These are phyloP conservation scores for Fragaria nilgerrensis DNA, from an alignment of 306 rosid species.

Conservation along the genomic window DNA sequence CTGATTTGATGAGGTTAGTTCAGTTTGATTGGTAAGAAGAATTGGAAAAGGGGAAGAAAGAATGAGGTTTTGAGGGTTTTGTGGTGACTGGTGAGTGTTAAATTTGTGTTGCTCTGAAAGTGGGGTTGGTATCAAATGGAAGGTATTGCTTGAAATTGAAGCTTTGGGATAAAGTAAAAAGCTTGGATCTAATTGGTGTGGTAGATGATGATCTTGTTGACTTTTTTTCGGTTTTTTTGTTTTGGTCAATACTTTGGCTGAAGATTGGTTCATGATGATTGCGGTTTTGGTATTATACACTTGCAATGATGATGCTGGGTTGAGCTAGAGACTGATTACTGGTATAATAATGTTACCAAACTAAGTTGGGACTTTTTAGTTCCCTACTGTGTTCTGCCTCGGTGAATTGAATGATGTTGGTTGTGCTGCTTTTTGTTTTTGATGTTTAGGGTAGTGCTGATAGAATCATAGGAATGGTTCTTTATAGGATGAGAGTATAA, in stretches of 20 bases:
- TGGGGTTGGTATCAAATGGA: background rate
- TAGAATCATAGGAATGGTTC: background rate
- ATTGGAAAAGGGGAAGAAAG: background rate
- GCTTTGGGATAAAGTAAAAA: background rate
- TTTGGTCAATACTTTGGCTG: background rate
- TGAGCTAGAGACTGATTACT: background rate
- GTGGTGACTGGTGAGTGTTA: background rate
- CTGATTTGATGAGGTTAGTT: background rate
- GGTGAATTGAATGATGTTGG: background rate
- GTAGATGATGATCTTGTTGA: background rate
- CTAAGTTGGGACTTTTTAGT: background rate
- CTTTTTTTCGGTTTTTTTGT: background rate
- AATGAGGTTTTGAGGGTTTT: background rate
- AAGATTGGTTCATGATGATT: background rate
- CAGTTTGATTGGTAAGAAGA: constrained; percentile 12
- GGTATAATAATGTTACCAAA: background rate
- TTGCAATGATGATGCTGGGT: background rate
- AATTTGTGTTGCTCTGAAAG: background rate
- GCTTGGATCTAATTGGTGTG: background rate
- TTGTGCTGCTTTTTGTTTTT: background rate
- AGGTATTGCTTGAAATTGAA: background rate
- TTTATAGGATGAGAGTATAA: background rate
- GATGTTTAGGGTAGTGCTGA: background rate
- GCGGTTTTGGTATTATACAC: background rate
- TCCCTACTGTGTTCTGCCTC: background rate